Evolutionary conservation across 2,329 filamentous ascomycete species (phyloP).

Genomic region (Shiraia sp.): DNA sequence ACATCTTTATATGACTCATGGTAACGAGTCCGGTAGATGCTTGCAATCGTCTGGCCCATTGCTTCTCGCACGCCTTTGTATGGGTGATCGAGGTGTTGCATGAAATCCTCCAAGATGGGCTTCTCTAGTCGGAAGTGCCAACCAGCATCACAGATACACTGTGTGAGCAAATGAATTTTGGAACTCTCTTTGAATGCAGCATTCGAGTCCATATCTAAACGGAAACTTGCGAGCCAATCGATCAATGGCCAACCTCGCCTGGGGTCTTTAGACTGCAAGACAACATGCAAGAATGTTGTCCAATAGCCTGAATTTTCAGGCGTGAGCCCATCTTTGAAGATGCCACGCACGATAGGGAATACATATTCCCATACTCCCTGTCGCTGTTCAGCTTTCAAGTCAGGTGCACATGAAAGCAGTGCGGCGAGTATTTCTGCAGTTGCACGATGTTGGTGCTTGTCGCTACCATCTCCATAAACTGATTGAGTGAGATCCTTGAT

Average conservation of each 20-base stretch:
- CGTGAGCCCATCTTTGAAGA: constrained; percentile 89
- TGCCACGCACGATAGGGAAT: constrained; percentile 81
- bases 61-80: constrained; percentile 97
- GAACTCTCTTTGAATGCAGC: constrained; percentile 99
- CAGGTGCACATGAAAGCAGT: constrained; percentile 77
- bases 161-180: constrained; percentile 88
- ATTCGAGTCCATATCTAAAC: constrained; percentile 91
- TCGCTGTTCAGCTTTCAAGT: constrained; percentile 74
- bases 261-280: constrained; percentile 87
- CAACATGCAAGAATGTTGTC: constrained; percentile 89
- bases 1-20: constrained; percentile 92
- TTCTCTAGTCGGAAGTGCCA: constrained; percentile 96
- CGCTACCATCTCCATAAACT: constrained; percentile 88
- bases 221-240: constrained; percentile 79
- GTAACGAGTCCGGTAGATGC: constrained; percentile 88
- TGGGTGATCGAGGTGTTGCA: constrained; percentile 90
- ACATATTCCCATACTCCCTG: constrained; percentile 84
- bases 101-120: constrained; percentile 86
- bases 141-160: constrained; percentile 81
- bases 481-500: constrained; percentile 77
- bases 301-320: constrained; percentile 95
- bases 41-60: constrained; percentile 85
- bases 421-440: constrained; percentile 92
- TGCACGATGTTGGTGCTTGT: constrained; percentile 96
- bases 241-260: constrained; percentile 84